Base-by-base conservation (phyloP, 2,329 filamentous ascomycete species). In the Bipolaris zeicola region DNA sequence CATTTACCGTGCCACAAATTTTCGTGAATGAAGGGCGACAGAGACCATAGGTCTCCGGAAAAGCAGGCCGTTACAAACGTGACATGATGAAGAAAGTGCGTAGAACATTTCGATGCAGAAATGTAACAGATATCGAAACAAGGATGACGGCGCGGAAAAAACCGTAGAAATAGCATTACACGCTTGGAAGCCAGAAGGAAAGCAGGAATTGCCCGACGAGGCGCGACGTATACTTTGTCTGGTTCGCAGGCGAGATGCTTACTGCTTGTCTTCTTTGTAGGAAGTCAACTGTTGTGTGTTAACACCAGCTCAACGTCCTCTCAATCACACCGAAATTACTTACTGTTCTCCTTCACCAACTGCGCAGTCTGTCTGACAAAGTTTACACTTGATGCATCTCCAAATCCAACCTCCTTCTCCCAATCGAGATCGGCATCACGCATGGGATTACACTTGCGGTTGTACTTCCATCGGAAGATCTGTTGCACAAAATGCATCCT, bases 401-500 rank as follows among this genome's bases (percentile, higher is more conserved):
- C 72, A 57, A 74, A 70, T 0, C 72, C 73, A 2, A 45, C 66
- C 55, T 76, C 71, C 24, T 75, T 75, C 52, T 76, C 77, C 68
- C 72, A 77, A 28, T 73, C 73, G 33, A 72, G 71, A 13, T 78
- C 77, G 2, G 64, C 43, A 28, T 76, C 70, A 3, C 66, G 60
- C 59, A 80, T 71, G 20, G 74, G 77, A 55, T 76, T 78, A 57
- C 67, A 73, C 63, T 71, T 77, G 58, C 77, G 76, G 46, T 79
- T 77, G 62, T 81, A 81, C 63, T 81, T 82, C 75, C 75, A 79
- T 36, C 78, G 68, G 65, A 81, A 82, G 11, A 82, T 72, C 16
- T 76, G 76, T 48, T 76, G 70, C 43, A 82, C 68, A 52, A 82
- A 77, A 13, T 69, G 65, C 64, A 79, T 81, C 10, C 77, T 68